Base-by-base conservation (phyloP, 495 filamentous ascomycete genomes). In the Penicillium macrosclerotiorum region DNA sequence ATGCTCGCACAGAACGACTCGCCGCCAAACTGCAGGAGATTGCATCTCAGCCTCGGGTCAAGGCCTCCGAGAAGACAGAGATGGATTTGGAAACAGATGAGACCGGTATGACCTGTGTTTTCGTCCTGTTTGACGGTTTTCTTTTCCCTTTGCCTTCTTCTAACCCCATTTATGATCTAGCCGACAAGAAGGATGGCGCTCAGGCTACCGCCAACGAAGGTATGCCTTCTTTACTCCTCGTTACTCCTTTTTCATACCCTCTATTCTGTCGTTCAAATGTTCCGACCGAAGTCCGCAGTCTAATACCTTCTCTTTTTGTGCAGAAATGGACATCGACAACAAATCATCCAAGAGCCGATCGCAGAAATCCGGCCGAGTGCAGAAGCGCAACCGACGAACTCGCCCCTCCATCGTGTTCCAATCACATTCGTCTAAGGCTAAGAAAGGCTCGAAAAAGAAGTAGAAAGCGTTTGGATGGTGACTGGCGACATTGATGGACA, bases 1-100 rank as follows among this genome's bases (percentile, higher is more conserved):
- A 75, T 55, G 90, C 85, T 27, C 78, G 90, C 40, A 83, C 79
- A 32, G 81, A 86, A 63, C 80, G 90, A 54, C 77, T 95, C 12
- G 86, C 87, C 2, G 84, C 85, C 38, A 94, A 89, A 60, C 71
- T 95, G 16, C 71, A 88, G 52, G 86, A 90, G 54, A 62, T 93
- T 45, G 84, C 82, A 8, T 69, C 80, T 12, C 79, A 88, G 59
- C 82, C 88, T 18, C 85, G 62, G 17, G 59, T 65, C 17, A 42
- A 56, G 18, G 33, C 42, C 27, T 29, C 58, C n/a, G 42, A 52
- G 31, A 68, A 64, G 24, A 25, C 48, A 22, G 49, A 57, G 11
- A 60, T 44, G 44, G 56, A 57, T 9, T 2, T 49, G 5, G 52
- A 44, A 19, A 18, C 38, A 31, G 49, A 45, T 34, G 51, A 55